phyloP scores from a whole-genome alignment of 2,329 filamentous ascomycete genomes.

The Xylariaceae sp. region DNA sequence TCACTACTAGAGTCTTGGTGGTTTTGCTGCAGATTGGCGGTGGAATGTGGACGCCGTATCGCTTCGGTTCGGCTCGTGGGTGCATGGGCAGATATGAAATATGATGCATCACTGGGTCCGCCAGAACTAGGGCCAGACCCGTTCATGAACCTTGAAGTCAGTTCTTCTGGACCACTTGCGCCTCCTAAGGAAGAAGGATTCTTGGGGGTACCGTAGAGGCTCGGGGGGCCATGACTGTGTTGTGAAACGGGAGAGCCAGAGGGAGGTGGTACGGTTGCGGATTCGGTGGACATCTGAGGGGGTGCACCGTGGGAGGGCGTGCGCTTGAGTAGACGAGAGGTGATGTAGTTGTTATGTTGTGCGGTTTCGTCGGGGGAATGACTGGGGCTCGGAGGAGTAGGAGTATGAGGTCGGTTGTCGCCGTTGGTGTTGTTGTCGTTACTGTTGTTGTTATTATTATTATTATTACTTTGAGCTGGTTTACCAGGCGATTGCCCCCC shows the following conservation, averaged over 20 bases:
- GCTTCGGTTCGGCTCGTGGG: constrained; percentile 32
- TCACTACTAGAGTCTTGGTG: constrained; percentile 29
- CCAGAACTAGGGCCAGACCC: constrained; percentile 47
- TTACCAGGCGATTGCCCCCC: constrained; percentile 46
- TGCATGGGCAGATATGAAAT: constrained; percentile 39
- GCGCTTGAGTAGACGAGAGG: constrained; percentile 62
- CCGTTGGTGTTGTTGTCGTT: constrained; percentile 25
- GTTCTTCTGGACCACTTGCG: constrained; percentile 41
- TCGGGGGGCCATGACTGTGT: constrained; percentile 37
- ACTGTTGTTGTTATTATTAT: constrained; percentile 33
- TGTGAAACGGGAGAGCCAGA: constrained; percentile 35
- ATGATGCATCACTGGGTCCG: constrained; percentile 49
- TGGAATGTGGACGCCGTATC: constrained; percentile 40
- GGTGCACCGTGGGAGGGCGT: constrained; percentile 58
- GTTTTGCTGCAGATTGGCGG: constrained; percentile 34
- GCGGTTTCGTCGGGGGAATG: constrained; percentile 35
- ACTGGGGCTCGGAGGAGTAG: constrained; percentile 1
- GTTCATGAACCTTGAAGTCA: constrained; percentile 59
- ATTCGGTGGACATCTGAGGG: constrained; percentile 62
- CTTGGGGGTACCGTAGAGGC: constrained; percentile 35
- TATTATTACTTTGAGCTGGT: constrained; percentile 26
- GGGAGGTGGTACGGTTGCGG: constrained; percentile 43
- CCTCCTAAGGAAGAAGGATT: constrained; percentile 28
- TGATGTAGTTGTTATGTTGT: constrained; percentile 62
- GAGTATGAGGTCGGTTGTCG: constrained; percentile 13